Conservation (phyloP, 225 moss, liverwort and hornwort genomes). For the Climacium dendroides region DNA sequence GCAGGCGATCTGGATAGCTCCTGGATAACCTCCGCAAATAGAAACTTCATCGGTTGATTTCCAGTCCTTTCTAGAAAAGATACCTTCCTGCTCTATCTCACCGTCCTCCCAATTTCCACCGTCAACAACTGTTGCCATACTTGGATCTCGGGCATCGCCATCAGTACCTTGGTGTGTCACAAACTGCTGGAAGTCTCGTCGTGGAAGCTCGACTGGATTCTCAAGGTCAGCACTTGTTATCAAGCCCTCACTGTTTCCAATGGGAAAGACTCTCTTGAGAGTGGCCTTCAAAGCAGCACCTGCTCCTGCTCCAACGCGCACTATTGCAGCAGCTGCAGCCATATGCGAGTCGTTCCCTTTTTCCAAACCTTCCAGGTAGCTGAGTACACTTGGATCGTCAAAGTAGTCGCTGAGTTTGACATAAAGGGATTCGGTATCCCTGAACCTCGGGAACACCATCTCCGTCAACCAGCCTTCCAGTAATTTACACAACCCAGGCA, state of each 20-base stretch:
- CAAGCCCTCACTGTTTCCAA: constrained; percentile 19
- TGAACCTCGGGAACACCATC: constrained; percentile 69
- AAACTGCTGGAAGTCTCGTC: constrained; percentile 44
- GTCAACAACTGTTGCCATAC: constrained; percentile 4
- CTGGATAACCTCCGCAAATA: neutral
- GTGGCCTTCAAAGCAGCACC: constrained; percentile 75
- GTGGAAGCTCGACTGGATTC: constrained; percentile 13
- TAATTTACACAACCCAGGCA: constrained; percentile 86
- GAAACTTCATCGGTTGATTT: constrained; percentile 2
- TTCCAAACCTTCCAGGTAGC: constrained; percentile 53
- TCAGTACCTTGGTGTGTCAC: constrained; percentile 48
- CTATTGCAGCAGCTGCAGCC: constrained; percentile 81
- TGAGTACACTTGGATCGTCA: constrained; percentile 68
- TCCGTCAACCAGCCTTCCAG: constrained; percentile 86
- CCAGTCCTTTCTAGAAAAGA: constrained; percentile 1
- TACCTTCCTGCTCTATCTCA: constrained; percentile 17
- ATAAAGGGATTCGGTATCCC: constrained; percentile 50
- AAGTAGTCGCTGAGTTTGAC: constrained; percentile 72
- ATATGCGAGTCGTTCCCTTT: constrained; percentile 70
- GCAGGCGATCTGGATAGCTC: constrained; percentile 41
- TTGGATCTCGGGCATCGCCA: constrained; percentile 30
- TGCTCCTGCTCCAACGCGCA: constrained; percentile 62
- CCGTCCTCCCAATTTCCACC: constrained; percentile 36
- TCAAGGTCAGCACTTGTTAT: constrained; percentile 11
- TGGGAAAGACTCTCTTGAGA: constrained; percentile 70